Evolutionary conservation across 768 basidiomycete species (phyloP).

Genomic region (Megacollybia marginata): DNA sequence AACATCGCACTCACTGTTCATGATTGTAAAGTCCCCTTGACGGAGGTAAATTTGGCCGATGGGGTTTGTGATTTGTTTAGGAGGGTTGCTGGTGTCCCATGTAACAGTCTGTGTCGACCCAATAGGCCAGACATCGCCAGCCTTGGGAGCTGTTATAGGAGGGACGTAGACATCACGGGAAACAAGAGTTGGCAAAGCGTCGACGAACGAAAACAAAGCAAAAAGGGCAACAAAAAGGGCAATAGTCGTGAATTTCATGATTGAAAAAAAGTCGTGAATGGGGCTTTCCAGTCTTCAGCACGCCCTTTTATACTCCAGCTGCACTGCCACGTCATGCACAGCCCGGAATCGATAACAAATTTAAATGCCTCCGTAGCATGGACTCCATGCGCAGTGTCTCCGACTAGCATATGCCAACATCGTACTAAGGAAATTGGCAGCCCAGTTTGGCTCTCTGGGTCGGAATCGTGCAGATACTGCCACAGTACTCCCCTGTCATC

Average conservation of each 20-base stretch:
- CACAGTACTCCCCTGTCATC: no score
- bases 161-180: slow-evolving; percentile 45
- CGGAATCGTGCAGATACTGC: no score
- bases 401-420: no score
- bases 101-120: slow-evolving; percentile 33
- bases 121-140: slow-evolving; percentile 30
- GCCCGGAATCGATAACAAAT: no score
- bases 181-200: slow-evolving; percentile 21
- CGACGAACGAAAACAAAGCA: slow-evolving; percentile 19
- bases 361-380: no score
- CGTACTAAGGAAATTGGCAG: no score
- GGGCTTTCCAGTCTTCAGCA: background rate
- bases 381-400: no score
- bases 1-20: slow-evolving; percentile 3
- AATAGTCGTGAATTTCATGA: slow-evolving; percentile 5
- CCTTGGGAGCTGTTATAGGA: slow-evolving; percentile 27
- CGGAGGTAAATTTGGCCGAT: slow-evolving; percentile 36
- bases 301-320: no score
- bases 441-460: no score
- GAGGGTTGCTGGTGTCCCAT: slow-evolving; percentile 33
- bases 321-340: no score
- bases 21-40: slow-evolving; percentile 17
- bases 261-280: background rate
- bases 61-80: slow-evolving; percentile 40
- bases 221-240: slow-evolving; percentile 10